Percentiles rank a stretch among this genome's conserved stretches.
phyloP scores from a whole-genome alignment of 1,284 basidiomycete genomes.

The Trichosporon ovoides region DNA sequence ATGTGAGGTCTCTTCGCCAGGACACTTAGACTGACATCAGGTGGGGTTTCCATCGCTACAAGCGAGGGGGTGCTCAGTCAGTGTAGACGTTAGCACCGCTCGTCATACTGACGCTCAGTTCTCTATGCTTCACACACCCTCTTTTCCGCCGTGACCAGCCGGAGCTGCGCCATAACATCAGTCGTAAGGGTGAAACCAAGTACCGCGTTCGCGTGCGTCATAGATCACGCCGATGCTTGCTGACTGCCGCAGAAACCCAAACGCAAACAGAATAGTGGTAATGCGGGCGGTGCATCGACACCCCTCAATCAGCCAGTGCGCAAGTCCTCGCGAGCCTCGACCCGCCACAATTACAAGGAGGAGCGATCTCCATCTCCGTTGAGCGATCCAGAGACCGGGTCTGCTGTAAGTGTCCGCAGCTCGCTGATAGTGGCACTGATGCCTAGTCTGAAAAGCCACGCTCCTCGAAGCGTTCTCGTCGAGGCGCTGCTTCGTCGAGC shows the following conservation, averaged over 20 bases:
- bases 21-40: not conserved
- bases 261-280: not conserved
- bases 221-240: not conserved
- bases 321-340: not conserved
- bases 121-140: conserved; percentile 11
- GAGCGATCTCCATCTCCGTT: not conserved
- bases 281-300: not conserved
- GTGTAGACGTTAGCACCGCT: not conserved
- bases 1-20: conserved; percentile 7
- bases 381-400: conserved; percentile 1
- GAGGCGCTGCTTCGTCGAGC: not conserved
- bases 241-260: not conserved
- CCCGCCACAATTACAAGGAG: not conserved
- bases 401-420: not conserved
- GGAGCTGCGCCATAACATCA: conserved; percentile 11
- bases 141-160: conserved; percentile 5
- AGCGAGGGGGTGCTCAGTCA: not conserved
- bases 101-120: conserved; percentile 5
- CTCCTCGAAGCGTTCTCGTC: not conserved
- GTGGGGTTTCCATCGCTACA: conserved; percentile 18
- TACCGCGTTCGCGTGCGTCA: not conserved
- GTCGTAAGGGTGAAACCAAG: conserved; percentile 15
- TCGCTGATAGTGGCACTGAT: not conserved
- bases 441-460: not conserved
- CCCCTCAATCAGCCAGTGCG: not conserved